Conservation (phyloP, 1,284 basidiomycete species). For the Paramarasmius palmivorus region DNA sequence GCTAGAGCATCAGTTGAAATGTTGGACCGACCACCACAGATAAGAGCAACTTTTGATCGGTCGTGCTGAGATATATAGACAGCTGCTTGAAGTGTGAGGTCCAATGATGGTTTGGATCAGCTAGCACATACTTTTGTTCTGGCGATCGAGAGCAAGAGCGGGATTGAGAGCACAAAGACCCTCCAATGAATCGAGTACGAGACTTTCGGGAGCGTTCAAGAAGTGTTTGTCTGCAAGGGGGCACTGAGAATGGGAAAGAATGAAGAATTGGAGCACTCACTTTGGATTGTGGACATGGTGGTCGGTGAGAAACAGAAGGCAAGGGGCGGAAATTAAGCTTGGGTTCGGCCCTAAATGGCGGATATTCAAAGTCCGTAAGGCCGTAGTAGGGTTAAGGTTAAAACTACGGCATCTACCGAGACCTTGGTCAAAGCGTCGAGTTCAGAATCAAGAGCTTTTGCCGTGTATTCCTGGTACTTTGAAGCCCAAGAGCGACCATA, state of each 20-base stretch:
- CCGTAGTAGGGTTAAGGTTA: too few relatives aligned
- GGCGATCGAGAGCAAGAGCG: constrained; percentile 63
- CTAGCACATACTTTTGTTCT: constrained; percentile 55
- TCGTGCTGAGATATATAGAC: constrained; percentile 60
- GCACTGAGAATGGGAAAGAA: neutral
- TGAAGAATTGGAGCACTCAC: constrained; percentile 18
- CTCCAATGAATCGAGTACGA: constrained; percentile 77
- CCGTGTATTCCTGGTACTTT: too few relatives aligned
- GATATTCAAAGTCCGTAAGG: neutral
- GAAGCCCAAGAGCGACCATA: too few relatives aligned
- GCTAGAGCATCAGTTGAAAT: too few relatives aligned
- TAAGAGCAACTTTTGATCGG: constrained; percentile 72
- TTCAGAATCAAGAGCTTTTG: too few relatives aligned
- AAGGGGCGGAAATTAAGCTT: neutral
- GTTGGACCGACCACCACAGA: constrained; percentile 91
- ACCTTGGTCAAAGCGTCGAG: too few relatives aligned
- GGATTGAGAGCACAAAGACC: constrained; percentile 78
- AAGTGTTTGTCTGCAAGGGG: constrained; percentile 66
- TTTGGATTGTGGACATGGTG: constrained; percentile 33
- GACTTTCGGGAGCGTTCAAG: constrained; percentile 63
- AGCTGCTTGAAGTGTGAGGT: constrained; percentile 42
- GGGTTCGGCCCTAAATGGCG: neutral
- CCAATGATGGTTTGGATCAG: neutral
- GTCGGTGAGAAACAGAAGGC: neutral
- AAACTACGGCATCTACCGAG: too few relatives aligned